phyloP scores from a whole-genome alignment of 2,329 filamentous ascomycete genomes.

The Pseudocercospora musae region DNA sequence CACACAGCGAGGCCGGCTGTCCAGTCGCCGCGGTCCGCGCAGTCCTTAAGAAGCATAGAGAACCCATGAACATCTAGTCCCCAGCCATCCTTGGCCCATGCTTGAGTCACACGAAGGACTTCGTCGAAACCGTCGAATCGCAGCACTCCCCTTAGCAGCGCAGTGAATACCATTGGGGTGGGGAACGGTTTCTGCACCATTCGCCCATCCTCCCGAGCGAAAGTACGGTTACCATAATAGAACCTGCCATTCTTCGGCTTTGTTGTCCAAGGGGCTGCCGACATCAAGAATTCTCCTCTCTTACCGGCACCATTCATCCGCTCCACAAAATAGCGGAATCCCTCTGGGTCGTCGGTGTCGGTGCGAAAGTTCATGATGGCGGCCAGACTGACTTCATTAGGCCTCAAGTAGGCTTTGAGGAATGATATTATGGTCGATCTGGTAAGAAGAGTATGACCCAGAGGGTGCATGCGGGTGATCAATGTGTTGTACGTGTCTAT shows the following conservation, averaged over 20 bases:
- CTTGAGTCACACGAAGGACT: constrained; percentile 41
- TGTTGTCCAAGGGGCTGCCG: constrained; percentile 29
- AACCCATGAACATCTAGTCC: constrained; percentile 42
- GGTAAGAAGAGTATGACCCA: constrained; percentile 27
- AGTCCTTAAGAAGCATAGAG: constrained; percentile 41
- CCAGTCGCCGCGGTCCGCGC: constrained; percentile 40
- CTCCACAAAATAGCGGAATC: constrained; percentile 41
- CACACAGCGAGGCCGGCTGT: constrained; percentile 39
- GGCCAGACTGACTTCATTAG: constrained; percentile 45
- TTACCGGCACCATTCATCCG: constrained; percentile 41
- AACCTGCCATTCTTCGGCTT: constrained; percentile 30
- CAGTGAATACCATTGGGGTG: constrained; percentile 44
- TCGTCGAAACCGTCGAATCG: constrained; percentile 46
- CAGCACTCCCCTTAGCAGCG: constrained; percentile 42
- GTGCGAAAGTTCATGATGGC: constrained; percentile 43
- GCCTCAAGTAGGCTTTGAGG: constrained; percentile 39
- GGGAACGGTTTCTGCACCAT: constrained; percentile 45
- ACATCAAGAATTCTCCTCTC: constrained; percentile 36
- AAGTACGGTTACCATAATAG: constrained; percentile 34
- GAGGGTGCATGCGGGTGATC: constrained; percentile 58
- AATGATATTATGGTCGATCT: constrained; percentile 32
- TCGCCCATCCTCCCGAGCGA: constrained; percentile 20
- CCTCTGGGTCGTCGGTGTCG: constrained; percentile 27
- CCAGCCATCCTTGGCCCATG: constrained; percentile 46
- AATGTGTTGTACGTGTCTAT: constrained; percentile 70